These are phyloP conservation scores for Oenanthe javanica DNA, from an alignment of 140 eudicot species.

Conservation along the genomic window DNA sequence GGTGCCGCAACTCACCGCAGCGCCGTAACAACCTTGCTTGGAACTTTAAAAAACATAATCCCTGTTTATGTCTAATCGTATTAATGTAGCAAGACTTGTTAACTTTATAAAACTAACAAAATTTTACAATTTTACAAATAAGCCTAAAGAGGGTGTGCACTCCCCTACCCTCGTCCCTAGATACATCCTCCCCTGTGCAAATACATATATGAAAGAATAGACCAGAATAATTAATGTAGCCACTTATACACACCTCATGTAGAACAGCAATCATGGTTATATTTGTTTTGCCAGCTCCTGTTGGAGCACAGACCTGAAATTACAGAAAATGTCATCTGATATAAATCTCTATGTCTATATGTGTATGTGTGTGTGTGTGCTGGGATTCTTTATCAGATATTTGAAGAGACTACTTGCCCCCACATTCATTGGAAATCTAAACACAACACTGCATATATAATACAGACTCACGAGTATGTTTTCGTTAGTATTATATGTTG, in stretches of 20 bases:
- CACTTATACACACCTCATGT: conserved; percentile 58
- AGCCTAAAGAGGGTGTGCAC: not conserved
- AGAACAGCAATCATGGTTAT: conserved; percentile 94
- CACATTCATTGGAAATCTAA: not conserved
- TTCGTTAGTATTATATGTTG: conserved; percentile 76
- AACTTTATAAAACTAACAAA: not conserved
- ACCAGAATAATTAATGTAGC: not conserved
- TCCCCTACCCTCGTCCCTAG: not conserved
- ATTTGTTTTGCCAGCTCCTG: conserved; percentile 99
- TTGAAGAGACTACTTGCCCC: not conserved
- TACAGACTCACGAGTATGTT: conserved; percentile 65
- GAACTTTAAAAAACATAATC: not conserved
- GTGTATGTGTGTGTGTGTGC: not conserved
- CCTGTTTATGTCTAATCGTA: not conserved
- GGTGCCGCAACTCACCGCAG: too few relatives aligned
- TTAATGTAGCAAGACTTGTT: not conserved
- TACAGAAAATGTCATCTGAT: conserved; percentile 16
- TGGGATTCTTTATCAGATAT: not conserved
- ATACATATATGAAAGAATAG: not conserved
- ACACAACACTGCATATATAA: not conserved
- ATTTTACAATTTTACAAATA: not conserved
- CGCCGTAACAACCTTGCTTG: too few relatives aligned
- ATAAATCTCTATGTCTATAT: not conserved
- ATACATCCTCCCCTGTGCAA: not conserved
- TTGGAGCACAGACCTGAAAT: conserved; percentile 94